These are phyloP conservation scores for Trichoderma cornu-damae DNA, from an alignment of 2,329 filamentous ascomycete species.

Conservation along the genomic window DNA sequence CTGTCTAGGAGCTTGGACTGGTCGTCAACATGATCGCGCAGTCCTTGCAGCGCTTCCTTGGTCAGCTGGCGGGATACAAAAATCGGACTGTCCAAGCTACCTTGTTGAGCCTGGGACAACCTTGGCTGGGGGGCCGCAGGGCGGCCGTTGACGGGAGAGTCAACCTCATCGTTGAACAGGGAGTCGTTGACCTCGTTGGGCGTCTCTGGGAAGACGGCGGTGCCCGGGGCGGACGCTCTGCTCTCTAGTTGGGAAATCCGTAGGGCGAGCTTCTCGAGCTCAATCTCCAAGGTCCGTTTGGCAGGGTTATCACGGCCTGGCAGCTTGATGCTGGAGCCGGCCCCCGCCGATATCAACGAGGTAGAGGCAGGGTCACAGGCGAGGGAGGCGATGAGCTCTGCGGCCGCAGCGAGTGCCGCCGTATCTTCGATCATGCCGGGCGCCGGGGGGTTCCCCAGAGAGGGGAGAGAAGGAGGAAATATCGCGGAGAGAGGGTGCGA, in stretches of 20 bases:
- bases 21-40: constrained; percentile 87
- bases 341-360: constrained; percentile 37
- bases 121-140: constrained; percentile 37
- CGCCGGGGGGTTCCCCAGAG: constrained; percentile 11
- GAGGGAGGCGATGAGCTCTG: constrained; percentile 50
- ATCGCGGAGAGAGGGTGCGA: constrained; percentile 10
- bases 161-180: constrained; percentile 54
- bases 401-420: constrained; percentile 49
- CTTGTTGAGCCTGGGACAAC: constrained; percentile 41
- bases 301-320: constrained; percentile 71
- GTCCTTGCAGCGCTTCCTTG: constrained; percentile 76
- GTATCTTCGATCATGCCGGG: constrained; percentile 47
- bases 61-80: constrained; percentile 51
- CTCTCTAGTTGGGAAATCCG: constrained; percentile 80
- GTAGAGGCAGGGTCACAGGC: constrained; percentile 41
- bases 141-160: constrained; percentile 40
- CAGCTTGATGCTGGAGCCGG: constrained; percentile 56
- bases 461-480: constrained; percentile 16
- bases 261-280: constrained; percentile 71
- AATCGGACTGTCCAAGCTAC: constrained; percentile 37
- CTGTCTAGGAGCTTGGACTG: constrained; percentile 88
- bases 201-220: constrained; percentile 67
- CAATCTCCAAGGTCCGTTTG: constrained; percentile 75
- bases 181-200: constrained; percentile 70
- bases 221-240: constrained; percentile 58